Evolutionary conservation across 345 rosid species (phyloP).

Genomic region (Hypericum perforatum): DNA sequence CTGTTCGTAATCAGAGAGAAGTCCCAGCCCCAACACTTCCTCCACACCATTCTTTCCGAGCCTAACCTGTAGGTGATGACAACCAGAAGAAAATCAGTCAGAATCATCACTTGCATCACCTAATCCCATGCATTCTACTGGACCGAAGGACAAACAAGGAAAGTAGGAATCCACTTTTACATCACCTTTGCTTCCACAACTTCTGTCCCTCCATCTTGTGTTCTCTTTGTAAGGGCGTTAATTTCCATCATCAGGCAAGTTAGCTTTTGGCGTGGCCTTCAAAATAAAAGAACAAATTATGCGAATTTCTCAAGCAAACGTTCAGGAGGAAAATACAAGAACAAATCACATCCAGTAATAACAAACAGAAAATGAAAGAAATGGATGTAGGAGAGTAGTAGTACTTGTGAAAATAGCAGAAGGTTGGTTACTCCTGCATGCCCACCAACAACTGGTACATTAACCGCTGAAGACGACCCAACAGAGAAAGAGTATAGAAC

Average conservation of each 20-base stretch:
- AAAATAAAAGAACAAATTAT: conserved; percentile 5
- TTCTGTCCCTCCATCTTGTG: conserved; percentile 90
- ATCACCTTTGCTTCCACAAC: conserved; percentile 72
- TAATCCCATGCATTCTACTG: too few species aligned
- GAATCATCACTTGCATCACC: too few species aligned
- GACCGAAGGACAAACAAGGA: too few species aligned
- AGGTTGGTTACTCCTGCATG: conserved; percentile 80
- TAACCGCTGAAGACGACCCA: conserved; percentile 36
- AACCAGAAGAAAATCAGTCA: neutral
- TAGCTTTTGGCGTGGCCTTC: conserved; percentile 74
- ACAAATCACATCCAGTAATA: too few species aligned
- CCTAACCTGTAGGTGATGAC: conserved; percentile 40
- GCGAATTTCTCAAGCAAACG: neutral
- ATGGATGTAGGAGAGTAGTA: neutral
- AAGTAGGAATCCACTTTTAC: too few species aligned
- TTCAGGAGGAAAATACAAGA: too few species aligned
- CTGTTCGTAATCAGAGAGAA: conserved; percentile 61
- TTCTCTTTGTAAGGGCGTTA: conserved; percentile 65
- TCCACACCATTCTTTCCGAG: conserved; percentile 81
- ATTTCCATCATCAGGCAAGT: conserved; percentile 51
- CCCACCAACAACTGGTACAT: conserved; percentile 80
- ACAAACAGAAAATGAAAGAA: neutral
- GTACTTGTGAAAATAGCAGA: conserved; percentile 72
- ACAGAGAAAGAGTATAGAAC: too few species aligned
- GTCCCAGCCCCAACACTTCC: conserved; percentile 63